Conservation (phyloP, 495 filamentous ascomycete genomes). For the Talaromyces nanjingensis region DNA sequence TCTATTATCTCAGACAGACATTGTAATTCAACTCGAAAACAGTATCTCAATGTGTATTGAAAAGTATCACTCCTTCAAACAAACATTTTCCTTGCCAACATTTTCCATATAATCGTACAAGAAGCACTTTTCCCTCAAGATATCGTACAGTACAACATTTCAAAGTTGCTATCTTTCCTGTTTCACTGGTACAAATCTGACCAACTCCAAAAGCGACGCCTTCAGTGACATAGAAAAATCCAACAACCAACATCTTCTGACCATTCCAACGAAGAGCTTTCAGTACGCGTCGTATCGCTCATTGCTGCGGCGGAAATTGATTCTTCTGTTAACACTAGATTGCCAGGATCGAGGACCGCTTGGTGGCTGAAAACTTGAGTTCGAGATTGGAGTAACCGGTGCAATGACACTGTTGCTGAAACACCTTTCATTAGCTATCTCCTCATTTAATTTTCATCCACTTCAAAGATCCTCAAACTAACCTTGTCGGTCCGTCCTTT, state of each 20-base stretch:
- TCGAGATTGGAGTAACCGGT: neutral
- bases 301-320: too few species aligned
- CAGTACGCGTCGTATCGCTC: too few species aligned
- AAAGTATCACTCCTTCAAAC: neutral
- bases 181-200: neutral
- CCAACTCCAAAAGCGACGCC: neutral
- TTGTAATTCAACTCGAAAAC: neutral
- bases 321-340: constrained; percentile 7
- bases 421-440: neutral
- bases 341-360: neutral
- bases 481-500: neutral
- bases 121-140: neutral
- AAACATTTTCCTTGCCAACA: neutral
- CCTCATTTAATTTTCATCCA: neutral
- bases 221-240: too few species aligned
- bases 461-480: neutral
- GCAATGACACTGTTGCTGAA: neutral
- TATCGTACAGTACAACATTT: neutral
- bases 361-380: neutral
- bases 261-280: too few species aligned
- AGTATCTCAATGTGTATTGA: neutral
- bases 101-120: neutral
- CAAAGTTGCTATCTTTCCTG: neutral
- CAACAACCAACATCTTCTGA: too few species aligned
- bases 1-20: neutral